These are phyloP conservation scores for Moniliella sp. DNA, from an alignment of 1,284 basidiomycete genomes.

Conservation along the genomic window DNA sequence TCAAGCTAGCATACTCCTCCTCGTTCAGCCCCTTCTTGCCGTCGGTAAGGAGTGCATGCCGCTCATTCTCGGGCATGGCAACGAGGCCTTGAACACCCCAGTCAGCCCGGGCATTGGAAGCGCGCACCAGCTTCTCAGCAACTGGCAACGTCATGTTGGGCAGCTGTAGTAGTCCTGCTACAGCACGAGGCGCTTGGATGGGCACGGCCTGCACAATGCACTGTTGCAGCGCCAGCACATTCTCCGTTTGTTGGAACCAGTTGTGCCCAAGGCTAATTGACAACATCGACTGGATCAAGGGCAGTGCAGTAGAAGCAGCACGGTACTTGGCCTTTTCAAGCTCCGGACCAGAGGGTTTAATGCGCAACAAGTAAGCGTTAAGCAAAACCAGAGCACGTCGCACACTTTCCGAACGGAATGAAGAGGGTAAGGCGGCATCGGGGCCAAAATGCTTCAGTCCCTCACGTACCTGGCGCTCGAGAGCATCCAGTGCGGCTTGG, in stretches of 20 bases:
- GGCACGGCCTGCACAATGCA: slow-evolving; percentile 62
- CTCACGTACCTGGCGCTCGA: no score
- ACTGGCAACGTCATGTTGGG: slow-evolving; percentile 15
- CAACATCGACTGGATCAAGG: no score
- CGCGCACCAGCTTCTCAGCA: slow-evolving; percentile 7
- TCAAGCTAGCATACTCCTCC: slow-evolving; percentile 42
- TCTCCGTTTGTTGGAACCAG: slow-evolving; percentile 65
- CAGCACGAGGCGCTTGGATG: slow-evolving; percentile 5
- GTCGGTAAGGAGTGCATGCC: slow-evolving; percentile 19
- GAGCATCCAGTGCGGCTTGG: no score
- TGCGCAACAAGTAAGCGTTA: no score
- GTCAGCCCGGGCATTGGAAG: slow-evolving; percentile 9
- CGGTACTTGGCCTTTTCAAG: no score
- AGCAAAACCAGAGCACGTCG: no score
- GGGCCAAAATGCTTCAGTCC: no score
- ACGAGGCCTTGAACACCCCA: slow-evolving; percentile 25
- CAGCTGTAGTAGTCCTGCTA: slow-evolving; percentile 23
- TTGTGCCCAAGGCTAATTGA: slow-evolving; percentile 67
- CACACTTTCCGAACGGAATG: no score
- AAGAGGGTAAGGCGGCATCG: no score
- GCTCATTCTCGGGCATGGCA: slow-evolving; percentile 37
- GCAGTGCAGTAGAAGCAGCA: no score
- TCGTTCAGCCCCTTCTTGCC: slow-evolving; percentile 8
- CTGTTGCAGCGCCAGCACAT: slow-evolving; percentile 61
- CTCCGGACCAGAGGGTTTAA: no score